Conservation (phyloP, 2,329 filamentous ascomycete species). For the Colletotrichum agaves region DNA sequence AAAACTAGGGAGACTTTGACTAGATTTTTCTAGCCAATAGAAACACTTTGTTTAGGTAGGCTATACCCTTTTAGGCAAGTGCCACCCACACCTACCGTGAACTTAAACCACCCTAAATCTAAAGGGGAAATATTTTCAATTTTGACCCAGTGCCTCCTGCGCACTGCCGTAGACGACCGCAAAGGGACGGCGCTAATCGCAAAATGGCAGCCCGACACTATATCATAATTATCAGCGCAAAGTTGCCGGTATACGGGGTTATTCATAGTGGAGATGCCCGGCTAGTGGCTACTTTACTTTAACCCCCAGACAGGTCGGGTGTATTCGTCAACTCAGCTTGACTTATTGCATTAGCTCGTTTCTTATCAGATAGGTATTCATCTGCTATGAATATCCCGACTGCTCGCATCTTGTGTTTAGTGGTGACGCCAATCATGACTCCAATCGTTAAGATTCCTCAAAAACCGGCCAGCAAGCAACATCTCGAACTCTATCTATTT, state of each 20-base stretch:
- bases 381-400: neutral
- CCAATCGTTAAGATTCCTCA: neutral
- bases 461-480: neutral
- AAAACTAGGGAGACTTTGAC: no score
- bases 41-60: no score
- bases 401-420: neutral
- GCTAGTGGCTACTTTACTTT: no score
- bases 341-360: neutral
- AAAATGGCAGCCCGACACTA: neutral
- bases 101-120: no score
- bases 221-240: conserved; percentile 16
- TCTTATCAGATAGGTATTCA: neutral
- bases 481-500: neutral
- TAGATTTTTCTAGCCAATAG: no score
- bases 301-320: no score
- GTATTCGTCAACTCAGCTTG: neutral
- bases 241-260: neutral
- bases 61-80: no score
- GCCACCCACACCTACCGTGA: no score
- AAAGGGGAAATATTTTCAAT: no score
- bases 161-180: no score
- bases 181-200: neutral
- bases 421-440: neutral
- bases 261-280: neutral
- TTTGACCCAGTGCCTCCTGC: no score